Base-by-base conservation (phyloP, 2,329 filamentous ascomycete species). In the Curvularia verruculosa region DNA sequence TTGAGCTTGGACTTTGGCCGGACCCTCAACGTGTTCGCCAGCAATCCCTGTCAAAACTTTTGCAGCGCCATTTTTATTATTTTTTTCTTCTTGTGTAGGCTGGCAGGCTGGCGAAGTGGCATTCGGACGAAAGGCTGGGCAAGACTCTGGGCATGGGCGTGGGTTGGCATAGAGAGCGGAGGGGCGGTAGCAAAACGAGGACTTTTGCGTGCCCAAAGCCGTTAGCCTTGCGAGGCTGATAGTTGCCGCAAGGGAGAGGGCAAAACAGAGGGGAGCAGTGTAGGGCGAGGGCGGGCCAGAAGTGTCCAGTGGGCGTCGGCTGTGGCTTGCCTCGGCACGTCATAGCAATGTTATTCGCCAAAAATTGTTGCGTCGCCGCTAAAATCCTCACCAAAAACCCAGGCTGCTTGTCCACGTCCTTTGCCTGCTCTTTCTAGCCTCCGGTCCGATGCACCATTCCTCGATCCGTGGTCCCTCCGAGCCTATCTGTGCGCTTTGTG, bases 371-470 rank as follows among this genome's bases (percentile, higher is more conserved):
- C 36, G 31, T 40, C 41, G 52, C 58, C 43, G 60, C 60, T 54
- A 60, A 60, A 60, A 57, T 57, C 45, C 50, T 56, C 47, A 41
- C 52, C 57, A 59, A 56, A 56, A 59, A 54, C 47, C 63, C 57
- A 61, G 43, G 63, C 13, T 45, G 51, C 45, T 52, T 54, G 58
- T 56, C 59, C 47, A 54, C 45, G 48, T 44, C 26, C 55, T 51
- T 60, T 58, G 55, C 62, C 60, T 66, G 61, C 67, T 69, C 28
- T 48, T 61, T 66, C 54, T 45, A 71, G 68, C 61, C 54, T 54
- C 54, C 47, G 44, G 51, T 49, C 68, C 68, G 67, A 65, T 47
- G 48, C 49, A 53, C 54, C 56, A 46, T 53, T 57, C 47, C 65
- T 64, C 45, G 44, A 66, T 58, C 49, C 56, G 60, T 67, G 65